Percentiles rank a stretch among this genome's conserved stretches.
Evolutionary conservation across 306 rosid genomes (phyloP).

Genomic region (Prosopis cineraria): DNA sequence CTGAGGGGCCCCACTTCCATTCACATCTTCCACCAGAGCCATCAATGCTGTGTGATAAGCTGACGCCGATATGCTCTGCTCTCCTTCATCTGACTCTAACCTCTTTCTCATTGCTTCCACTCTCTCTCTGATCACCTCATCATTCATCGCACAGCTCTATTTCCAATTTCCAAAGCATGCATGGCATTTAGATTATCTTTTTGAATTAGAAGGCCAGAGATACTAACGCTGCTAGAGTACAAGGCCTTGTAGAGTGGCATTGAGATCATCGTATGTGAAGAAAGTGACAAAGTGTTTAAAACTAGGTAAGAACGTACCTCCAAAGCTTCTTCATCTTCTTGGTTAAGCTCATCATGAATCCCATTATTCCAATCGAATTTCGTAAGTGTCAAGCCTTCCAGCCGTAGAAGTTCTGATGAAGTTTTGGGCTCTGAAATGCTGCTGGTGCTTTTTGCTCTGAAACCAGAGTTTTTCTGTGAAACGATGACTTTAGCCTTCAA

Average conservation of each 20-base stretch:
- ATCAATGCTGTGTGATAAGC: slow-evolving; percentile 79
- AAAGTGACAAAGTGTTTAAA: too few species aligned
- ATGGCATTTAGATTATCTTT: too few species aligned
- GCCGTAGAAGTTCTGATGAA: background rate
- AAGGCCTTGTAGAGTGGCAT: too few species aligned
- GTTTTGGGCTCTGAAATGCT: background rate
- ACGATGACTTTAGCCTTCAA: background rate
- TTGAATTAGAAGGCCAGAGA: too few species aligned
- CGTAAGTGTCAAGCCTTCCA: background rate
- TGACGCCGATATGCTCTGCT: slow-evolving; percentile 48
- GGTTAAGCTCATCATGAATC: background rate
- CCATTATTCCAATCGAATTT: background rate
- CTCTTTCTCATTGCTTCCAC: slow-evolving; percentile 41
- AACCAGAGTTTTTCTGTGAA: background rate
- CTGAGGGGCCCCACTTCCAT: slow-evolving; percentile 45
- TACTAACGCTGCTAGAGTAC: too few species aligned
- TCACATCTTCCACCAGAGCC: slow-evolving; percentile 47
- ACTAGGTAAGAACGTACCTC: background rate
- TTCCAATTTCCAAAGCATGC: background rate
- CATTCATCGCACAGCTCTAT: background rate
- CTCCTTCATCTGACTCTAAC: slow-evolving; percentile 56
- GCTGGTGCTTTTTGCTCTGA: background rate
- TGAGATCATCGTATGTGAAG: too few species aligned
- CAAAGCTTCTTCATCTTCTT: background rate
- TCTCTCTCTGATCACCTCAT: slow-evolving; percentile 42